phyloP scores from a whole-genome alignment of 768 basidiomycete genomes.

The Tephrocybe sp. region DNA sequence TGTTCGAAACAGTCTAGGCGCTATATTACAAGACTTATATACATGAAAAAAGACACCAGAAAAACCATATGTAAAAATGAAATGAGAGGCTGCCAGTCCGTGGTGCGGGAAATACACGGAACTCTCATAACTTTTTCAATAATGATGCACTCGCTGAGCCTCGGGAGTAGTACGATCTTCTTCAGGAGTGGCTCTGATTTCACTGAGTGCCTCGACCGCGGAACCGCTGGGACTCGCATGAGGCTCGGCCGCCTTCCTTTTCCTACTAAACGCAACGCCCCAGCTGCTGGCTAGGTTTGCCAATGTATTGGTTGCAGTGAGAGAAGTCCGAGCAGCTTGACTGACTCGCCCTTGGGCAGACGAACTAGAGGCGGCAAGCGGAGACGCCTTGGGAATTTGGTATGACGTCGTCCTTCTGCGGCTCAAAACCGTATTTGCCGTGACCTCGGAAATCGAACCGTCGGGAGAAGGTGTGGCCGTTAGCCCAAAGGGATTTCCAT shows the following conservation, averaged over 20 bases:
- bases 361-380: constrained; percentile 35
- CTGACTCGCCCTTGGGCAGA: constrained; percentile 27
- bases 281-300: constrained; percentile 63
- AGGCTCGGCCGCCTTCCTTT: constrained; percentile 39
- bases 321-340: constrained; percentile 26
- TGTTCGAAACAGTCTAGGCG: not conserved
- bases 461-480: constrained; percentile 57
- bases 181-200: constrained; percentile 3
- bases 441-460: constrained; percentile 61
- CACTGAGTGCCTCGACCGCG: constrained; percentile 1
- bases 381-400: constrained; percentile 52
- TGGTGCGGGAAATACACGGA: too few relatives aligned
- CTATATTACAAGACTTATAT: not conserved
- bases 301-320: constrained; percentile 51
- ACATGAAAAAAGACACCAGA: constrained; percentile 1
- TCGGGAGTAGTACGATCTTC: constrained; percentile 8
- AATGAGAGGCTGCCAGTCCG: not conserved
- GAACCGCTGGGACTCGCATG: not conserved
- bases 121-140: constrained; percentile 21
- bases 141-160: constrained; percentile 12
- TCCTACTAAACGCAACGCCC: constrained; percentile 69
- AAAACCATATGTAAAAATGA: not conserved
- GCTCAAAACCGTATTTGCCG: constrained; percentile 42
- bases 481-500: constrained; percentile 38
- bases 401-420: constrained; percentile 64